Evolutionary conservation across 75 land plant species (phyloP).

Genomic region (Pinus albicaulis): DNA sequence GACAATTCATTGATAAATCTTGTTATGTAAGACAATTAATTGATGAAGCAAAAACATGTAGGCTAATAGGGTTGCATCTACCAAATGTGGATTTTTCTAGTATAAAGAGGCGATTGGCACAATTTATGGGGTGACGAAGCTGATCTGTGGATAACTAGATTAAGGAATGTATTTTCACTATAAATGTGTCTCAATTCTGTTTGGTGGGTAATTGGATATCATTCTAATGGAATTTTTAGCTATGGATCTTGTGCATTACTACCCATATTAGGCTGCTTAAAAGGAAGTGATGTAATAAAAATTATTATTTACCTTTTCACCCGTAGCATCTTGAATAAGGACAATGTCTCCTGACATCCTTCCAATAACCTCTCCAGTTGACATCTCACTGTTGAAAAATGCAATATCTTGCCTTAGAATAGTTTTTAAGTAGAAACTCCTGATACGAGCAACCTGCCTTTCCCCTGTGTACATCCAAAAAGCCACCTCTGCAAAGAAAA

Average conservation of each 20-base stretch:
- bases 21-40: too few species aligned
- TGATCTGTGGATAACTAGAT: not conserved
- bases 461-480: constrained; percentile 87
- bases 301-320: constrained; percentile 64
- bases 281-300: not conserved
- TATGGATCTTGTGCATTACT: not conserved
- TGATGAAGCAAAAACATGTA: not conserved
- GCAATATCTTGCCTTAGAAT: constrained; percentile 79
- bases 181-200: not conserved
- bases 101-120: not conserved
- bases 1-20: not conserved
- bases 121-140: not conserved
- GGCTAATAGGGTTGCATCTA: not conserved
- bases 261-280: not conserved
- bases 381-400: constrained; percentile 76
- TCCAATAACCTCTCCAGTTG: constrained; percentile 81
- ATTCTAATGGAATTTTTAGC: not conserved
- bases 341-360: constrained; percentile 88
- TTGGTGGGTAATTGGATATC: not conserved
- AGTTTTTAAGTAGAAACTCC: constrained; percentile 62
- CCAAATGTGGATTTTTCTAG: not conserved
- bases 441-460: constrained; percentile 69
- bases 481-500: constrained; percentile 50
- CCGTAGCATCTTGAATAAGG: constrained; percentile 87
- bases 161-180: not conserved